These are phyloP conservation scores for Logfia minima DNA, from an alignment of 129 eudicot species.

Conservation along the genomic window DNA sequence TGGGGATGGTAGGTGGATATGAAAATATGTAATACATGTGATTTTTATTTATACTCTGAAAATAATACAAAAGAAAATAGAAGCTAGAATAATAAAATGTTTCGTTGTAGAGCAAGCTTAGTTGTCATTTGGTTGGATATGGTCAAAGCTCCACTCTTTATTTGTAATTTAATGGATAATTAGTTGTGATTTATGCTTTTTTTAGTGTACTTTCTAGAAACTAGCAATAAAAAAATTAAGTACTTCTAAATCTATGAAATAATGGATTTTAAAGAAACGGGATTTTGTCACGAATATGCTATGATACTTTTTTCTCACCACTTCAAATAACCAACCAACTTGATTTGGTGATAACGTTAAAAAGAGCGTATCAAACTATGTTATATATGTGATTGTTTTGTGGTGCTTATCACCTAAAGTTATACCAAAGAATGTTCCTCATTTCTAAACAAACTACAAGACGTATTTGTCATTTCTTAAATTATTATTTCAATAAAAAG, in stretches of 20 bases:
- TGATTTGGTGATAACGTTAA: not conserved
- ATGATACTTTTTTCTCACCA: no score
- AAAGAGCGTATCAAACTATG: not conserved
- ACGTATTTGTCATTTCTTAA: no score
- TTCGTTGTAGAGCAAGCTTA: conserved; percentile 25
- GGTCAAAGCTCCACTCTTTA: conserved; percentile 18
- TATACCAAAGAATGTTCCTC: no score
- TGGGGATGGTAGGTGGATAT: not conserved
- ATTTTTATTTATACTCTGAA: not conserved
- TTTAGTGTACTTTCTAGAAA: not conserved
- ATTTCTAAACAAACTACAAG: no score
- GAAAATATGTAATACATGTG: not conserved
- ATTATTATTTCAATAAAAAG: no score
- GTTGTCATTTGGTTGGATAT: not conserved
- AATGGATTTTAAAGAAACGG: not conserved
- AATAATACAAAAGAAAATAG: not conserved
- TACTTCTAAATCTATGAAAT: no score
- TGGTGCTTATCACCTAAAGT: no score
- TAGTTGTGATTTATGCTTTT: not conserved
- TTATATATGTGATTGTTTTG: no score
- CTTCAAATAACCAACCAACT: not conserved
- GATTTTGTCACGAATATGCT: not conserved
- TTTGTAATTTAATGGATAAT: not conserved
- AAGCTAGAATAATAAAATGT: not conserved
- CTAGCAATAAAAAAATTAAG: no score